phyloP scores from a whole-genome alignment of 306 rosid genomes.

The Rubus parviflorus region DNA sequence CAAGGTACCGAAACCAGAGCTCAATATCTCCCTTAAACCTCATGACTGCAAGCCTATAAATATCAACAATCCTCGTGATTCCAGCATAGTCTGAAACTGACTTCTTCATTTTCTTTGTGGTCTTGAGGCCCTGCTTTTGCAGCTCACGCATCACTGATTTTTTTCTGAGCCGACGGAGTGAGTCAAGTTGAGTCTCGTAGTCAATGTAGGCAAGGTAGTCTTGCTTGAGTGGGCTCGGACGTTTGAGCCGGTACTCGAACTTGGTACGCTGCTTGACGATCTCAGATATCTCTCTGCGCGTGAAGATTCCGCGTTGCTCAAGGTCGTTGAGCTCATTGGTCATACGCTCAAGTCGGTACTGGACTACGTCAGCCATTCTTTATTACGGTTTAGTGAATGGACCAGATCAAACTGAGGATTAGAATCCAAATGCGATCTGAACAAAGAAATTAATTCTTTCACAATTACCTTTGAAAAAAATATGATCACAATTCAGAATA shows the following conservation, averaged over 20 bases:
- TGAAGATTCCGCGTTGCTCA: constrained; percentile 46
- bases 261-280: constrained; percentile 59
- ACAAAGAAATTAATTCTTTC: neutral
- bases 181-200: constrained; percentile 53
- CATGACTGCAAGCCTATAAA: constrained; percentile 45
- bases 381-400: neutral
- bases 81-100: constrained; percentile 48
- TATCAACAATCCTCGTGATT: constrained; percentile 38
- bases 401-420: neutral
- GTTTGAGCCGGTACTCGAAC: constrained; percentile 60
- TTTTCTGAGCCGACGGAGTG: constrained; percentile 47
- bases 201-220: constrained; percentile 53
- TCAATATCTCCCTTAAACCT: constrained; percentile 54
- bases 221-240: constrained; percentile 58
- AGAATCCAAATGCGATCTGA: neutral
- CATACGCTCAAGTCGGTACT: constrained; percentile 62
- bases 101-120: constrained; percentile 38
- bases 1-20: constrained; percentile 65
- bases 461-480: neutral
- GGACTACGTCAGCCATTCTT: constrained; percentile 63
- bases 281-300: constrained; percentile 51
- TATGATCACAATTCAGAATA: neutral
- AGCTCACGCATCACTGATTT: constrained; percentile 37
- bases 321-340: constrained; percentile 57
- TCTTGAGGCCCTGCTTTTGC: constrained; percentile 31